Base-by-base conservation (phyloP, 2,329 filamentous ascomycete genomes). In the Aspergillus pseudonomiae region DNA sequence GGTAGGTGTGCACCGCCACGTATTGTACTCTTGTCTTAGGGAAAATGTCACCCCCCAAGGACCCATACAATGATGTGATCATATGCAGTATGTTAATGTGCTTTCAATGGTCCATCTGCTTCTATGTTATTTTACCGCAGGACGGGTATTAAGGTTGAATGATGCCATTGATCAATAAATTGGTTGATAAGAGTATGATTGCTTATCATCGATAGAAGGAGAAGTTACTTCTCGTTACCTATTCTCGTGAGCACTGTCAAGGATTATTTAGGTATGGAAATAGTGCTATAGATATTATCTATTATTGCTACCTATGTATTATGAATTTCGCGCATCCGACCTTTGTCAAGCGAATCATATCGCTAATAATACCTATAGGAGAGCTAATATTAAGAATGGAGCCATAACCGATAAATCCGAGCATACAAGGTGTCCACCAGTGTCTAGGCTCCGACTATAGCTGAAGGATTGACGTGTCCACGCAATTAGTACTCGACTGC, bases 1-100 rank as follows among this genome's bases (percentile, higher is more conserved):
- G 14, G 16, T 53, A 57, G 30, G n/a, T 26, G 43, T 19, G 64
- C 64, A 65, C 64, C 64, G 64, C 64, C 61, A 65, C 59, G 43
- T 64, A 59, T 39, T 53, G 16, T 57, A 16, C 19, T 24, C 36
- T 39, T 54, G 19, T 54, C 39, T 54, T 34, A 19, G 32, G 32
- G 52, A n/a, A 36, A 19, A 6, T 14, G 21, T 21, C 19, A 54
- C 52, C 0, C 52, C n/a, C 34, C 43, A 24, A 36, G n/a, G 30
- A 54, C 30, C 52, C 30, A 36, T 54, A 36, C 16, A 10, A 41
- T 36, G 52, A 54, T 54, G 32, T 54, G 52, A 54, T 54, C 30
- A 36, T 54, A 54, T 34, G n/a, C 4, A 19, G 19, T 41, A 41
- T 19, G 39, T 34, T 36, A 16, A 28, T 21, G n/a, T 36, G 24